Evolutionary conservation across 768 basidiomycete genomes (phyloP).

Genomic region (Rubroboletus pulcherrimus): DNA sequence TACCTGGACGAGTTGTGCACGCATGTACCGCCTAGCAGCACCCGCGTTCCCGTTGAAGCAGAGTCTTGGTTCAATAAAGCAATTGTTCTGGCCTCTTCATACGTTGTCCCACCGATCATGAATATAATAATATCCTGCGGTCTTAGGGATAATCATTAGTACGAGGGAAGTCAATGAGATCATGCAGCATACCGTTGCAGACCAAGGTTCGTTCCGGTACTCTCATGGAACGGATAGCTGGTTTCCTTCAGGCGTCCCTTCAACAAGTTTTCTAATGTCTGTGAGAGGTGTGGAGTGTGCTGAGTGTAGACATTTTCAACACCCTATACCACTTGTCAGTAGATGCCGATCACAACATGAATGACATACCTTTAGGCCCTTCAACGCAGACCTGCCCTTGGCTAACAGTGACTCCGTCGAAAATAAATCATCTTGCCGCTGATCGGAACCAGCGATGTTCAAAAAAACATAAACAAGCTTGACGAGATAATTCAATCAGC

Average conservation of each 20-base stretch:
- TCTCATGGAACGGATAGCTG: slow-evolving; percentile 86
- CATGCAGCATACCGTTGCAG: slow-evolving; percentile 56
- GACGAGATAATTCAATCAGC: slow-evolving; percentile 9
- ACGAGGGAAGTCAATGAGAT: neutral
- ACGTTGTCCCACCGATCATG: slow-evolving; percentile 94
- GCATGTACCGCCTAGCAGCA: slow-evolving; percentile 91
- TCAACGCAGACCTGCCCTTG: slow-evolving; percentile 90
- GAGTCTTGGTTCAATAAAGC: slow-evolving; percentile 85
- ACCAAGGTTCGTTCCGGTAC: slow-evolving; percentile 61
- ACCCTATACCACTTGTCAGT: slow-evolving; percentile 49
- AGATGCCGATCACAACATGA: neutral
- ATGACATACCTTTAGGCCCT: slow-evolving; percentile 81
- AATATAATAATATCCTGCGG: slow-evolving; percentile 97
- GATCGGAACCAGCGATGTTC: slow-evolving; percentile 91
- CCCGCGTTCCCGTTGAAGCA: slow-evolving; percentile 57
- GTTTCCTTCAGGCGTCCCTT: slow-evolving; percentile 83
- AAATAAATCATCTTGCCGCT: slow-evolving; percentile 96
- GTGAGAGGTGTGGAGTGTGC: slow-evolving; percentile 87
- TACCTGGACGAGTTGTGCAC: slow-evolving; percentile 94
- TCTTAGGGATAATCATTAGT: slow-evolving; percentile 37
- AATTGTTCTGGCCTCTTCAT: slow-evolving; percentile 87
- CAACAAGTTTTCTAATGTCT: slow-evolving; percentile 87
- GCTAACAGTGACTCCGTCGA: slow-evolving; percentile 93
- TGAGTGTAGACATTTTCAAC: slow-evolving; percentile 99
- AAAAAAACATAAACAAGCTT: slow-evolving; percentile 92